Base-by-base conservation (phyloP, 768 basidiomycete genomes). In the Mycena latifolia region DNA sequence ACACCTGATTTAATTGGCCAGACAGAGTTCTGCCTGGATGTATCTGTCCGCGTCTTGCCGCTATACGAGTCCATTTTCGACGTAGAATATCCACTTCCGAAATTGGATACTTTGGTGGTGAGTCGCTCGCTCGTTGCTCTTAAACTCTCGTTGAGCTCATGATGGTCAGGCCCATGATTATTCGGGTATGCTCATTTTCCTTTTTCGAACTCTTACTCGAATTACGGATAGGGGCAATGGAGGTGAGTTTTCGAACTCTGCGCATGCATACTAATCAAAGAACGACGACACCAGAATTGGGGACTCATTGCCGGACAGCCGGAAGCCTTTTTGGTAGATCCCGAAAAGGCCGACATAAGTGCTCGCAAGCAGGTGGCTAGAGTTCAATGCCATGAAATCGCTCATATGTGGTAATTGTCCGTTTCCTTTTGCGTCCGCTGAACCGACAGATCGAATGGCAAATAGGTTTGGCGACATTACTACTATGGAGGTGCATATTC, bases 251-350 rank as follows among this genome's bases (percentile, higher is more conserved):
- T 15, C 46, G 28, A 12, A 27, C 33, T 29, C 28, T 10, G 48
- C 20, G 18, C 12, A 20, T 11, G 31, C 31, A 11, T 11, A 33
- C n/a, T n/a, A n/a, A n/a, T 33, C 31, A 11, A 33, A 11, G 5
- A 33, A 33, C 31, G 24, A 48, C 24, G n/a, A 6, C 29, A 2
- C 18, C 20, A 69, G 63, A 96, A 95, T 76, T 95, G 93, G 93
- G 94, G 93, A 28, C 80, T 97, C 62, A 97, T 98, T 73, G 96
- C 92, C n/a, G 96, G 96, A 22, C 83, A 95, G 41, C 94, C 94
- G 0, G 86, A 82, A 47, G 91, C 88, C 6, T 93, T 93, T 77
- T 79, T 97, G 45, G 83, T 92, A 66, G 92, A 98, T 76, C 87
- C 89, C 20, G 81, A 89, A 74, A 90, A 86, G 59, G 85, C 85